These are phyloP conservation scores for Domatiomyces globalis DNA, from an alignment of 2,329 filamentous ascomycete species.

Conservation along the genomic window DNA sequence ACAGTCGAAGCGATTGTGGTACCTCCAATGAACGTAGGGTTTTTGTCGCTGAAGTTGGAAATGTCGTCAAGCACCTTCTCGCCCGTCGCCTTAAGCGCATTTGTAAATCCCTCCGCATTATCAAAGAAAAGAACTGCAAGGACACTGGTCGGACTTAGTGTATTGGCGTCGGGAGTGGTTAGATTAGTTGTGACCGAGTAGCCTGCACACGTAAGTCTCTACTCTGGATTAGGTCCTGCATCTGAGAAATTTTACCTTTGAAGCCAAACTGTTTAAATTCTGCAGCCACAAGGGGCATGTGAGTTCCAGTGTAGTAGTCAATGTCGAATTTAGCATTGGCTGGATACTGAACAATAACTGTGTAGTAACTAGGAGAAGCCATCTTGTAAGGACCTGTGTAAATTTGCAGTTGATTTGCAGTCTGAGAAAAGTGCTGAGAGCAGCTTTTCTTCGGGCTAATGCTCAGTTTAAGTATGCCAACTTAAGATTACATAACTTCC, in stretches of 20 bases:
- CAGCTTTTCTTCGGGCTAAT: no score
- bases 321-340: constrained; percentile 32
- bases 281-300: constrained; percentile 33
- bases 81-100: neutral
- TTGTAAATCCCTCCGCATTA: neutral
- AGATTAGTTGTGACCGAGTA: neutral
- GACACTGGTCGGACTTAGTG: neutral
- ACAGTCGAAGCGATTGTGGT: neutral
- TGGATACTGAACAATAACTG: constrained; percentile 26
- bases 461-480: no score
- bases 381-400: neutral
- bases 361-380: neutral
- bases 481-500: no score
- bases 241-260: constrained; percentile 11
- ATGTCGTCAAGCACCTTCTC: constrained; percentile 9
- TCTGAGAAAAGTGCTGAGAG: no score
- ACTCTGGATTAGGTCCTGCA: constrained; percentile 12
- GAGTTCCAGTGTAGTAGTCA: constrained; percentile 35
- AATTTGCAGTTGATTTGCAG: neutral
- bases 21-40: constrained; percentile 4
- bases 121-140: neutral
- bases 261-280: constrained; percentile 30
- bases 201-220: neutral
- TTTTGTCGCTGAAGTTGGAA: constrained; percentile 14
- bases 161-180: neutral